Percentiles rank a stretch among this genome's conserved stretches.
Evolutionary conservation across 2,329 filamentous ascomycete genomes (phyloP).

Genomic region (Penicillium sp.): DNA sequence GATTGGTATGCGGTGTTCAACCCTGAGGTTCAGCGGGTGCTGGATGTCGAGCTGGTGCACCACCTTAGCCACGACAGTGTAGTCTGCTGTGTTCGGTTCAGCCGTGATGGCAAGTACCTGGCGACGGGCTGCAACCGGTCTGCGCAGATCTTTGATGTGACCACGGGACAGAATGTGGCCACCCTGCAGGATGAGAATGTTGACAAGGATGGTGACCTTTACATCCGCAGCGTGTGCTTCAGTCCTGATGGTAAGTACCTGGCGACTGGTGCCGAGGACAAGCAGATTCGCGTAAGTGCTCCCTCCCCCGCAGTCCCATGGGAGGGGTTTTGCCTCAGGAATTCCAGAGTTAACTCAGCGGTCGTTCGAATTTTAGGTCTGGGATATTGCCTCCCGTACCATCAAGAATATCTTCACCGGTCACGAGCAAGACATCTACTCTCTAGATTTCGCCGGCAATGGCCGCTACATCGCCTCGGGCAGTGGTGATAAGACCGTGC

Average conservation of each 20-base stretch:
- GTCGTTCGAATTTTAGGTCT: conserved; percentile 62
- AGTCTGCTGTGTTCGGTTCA: conserved; percentile 97
- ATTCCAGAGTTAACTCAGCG: conserved; percentile 2
- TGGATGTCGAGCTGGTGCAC: conserved; percentile 93
- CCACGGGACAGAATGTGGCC: conserved; percentile 81
- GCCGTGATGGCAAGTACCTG: conserved; percentile 89
- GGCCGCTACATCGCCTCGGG: conserved; percentile 93
- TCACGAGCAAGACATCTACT: conserved; percentile 98
- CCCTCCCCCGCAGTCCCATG: background rate
- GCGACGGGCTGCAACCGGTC: conserved; percentile 96
- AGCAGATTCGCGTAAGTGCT: conserved; percentile 79
- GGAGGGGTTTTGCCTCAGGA: no score
- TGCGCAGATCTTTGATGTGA: conserved; percentile 98
- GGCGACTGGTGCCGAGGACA: conserved; percentile 95
- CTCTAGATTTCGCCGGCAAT: conserved; percentile 89
- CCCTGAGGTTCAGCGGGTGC: conserved; percentile 78
- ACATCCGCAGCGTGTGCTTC: conserved; percentile 98
- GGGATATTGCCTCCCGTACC: conserved; percentile 81
- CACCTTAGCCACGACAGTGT: conserved; percentile 92
- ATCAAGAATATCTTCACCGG: conserved; percentile 95
- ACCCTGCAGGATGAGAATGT: conserved; percentile 86
- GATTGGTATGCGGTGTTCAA: conserved; percentile 99
- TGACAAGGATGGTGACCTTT: conserved; percentile 86
- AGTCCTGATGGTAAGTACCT: conserved; percentile 93
- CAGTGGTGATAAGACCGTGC: conserved; percentile 89